A percentile compares a stretch with the other conserved stretches of the same genome.
Conservation (phyloP, 2,329 filamentous ascomycete species). For the Intubia oerlemansii region DNA sequence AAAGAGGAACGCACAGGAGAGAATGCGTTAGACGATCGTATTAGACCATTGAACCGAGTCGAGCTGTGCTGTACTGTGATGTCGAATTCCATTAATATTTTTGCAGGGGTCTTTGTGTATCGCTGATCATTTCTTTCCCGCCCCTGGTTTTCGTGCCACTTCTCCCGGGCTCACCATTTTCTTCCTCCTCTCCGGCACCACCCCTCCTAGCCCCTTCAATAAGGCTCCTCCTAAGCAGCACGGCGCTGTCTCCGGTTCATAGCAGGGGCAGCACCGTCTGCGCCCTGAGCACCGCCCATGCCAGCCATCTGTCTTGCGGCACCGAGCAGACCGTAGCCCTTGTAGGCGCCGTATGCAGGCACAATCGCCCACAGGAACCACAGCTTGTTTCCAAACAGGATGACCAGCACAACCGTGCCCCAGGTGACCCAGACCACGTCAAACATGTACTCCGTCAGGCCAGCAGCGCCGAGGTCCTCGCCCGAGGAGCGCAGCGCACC, state of each 20-base stretch:
- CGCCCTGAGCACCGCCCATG: constrained; percentile 14
- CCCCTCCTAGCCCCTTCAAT: no score
- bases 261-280: constrained; percentile 12
- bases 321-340: constrained; percentile 30
- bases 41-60: no score
- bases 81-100: no score
- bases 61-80: no score
- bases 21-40: no score
- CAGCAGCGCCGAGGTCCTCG: constrained; percentile 71
- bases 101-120: no score
- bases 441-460: constrained; percentile 95
- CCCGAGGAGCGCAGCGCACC: constrained; percentile 53
- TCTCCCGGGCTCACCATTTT: no score
- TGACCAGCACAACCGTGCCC: constrained; percentile 49
- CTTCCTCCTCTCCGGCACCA: no score
- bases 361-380: constrained; percentile 34
- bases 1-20: no score
- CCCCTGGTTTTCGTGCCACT: no score
- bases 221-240: constrained; percentile 21
- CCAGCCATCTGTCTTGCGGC: constrained; percentile 31
- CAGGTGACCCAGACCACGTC: constrained; percentile 92
- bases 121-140: no score
- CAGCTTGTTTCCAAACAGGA: constrained; percentile 60
- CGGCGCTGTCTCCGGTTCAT: constrained; percentile 33
- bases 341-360: constrained; percentile 32